Evolutionary conservation across 1,284 basidiomycete species (phyloP).

Genomic region (Trichosporon coremiiforme): DNA sequence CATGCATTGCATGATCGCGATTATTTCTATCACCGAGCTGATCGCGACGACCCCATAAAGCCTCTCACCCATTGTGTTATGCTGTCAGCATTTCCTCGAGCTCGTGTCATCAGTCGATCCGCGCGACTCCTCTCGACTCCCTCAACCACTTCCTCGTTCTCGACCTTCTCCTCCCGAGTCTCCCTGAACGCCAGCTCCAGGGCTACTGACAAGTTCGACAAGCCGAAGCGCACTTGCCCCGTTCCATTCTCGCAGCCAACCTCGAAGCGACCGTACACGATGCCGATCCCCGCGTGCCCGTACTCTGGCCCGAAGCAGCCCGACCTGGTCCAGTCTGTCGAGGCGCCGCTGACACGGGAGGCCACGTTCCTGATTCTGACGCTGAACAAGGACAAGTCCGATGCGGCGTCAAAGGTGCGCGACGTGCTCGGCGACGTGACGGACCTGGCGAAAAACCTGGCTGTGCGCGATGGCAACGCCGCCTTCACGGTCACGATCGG

Average conservation of each 20-base stretch:
- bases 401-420: background rate
- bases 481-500: constrained; percentile 26
- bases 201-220: constrained; percentile 10
- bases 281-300: background rate
- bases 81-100: background rate
- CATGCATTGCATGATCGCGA: background rate
- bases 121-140: background rate
- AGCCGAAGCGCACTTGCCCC: background rate
- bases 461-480: constrained; percentile 23
- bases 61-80: background rate
- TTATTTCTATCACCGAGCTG: background rate
- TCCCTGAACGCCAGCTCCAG: background rate
- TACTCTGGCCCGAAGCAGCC: constrained; percentile 14
- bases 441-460: constrained; percentile 28
- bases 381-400: constrained; percentile 24
- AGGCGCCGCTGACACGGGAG: constrained; percentile 22
- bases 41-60: background rate
- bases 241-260: background rate
- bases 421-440: constrained; percentile 14
- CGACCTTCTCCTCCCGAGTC: background rate
- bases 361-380: constrained; percentile 38
- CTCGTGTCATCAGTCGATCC: background rate
- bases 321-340: constrained; percentile 24
- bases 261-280: background rate
- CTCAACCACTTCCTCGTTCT: background rate